These are phyloP conservation scores for Aspergillus intermedius DNA, from an alignment of 2,329 filamentous ascomycete species.

Conservation along the genomic window DNA sequence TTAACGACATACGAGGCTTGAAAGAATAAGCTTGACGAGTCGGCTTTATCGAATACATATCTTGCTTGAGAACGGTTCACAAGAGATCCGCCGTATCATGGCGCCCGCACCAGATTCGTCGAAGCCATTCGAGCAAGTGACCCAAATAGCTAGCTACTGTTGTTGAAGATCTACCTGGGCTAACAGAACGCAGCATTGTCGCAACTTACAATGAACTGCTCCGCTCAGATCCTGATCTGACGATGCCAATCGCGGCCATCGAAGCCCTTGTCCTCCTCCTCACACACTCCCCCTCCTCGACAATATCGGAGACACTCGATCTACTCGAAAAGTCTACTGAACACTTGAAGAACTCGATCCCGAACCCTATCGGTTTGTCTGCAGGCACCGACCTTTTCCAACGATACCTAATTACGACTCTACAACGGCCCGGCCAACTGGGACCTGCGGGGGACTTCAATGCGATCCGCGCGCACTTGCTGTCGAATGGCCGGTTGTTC, in stretches of 20 bases:
- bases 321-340: constrained; percentile 71
- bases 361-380: constrained; percentile 85
- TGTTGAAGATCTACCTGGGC: constrained; percentile 1
- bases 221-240: constrained; percentile 69
- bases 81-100: constrained; percentile 17
- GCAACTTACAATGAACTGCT: constrained; percentile 60
- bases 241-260: constrained; percentile 92
- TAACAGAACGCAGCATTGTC: constrained; percentile 48
- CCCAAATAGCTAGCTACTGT: background rate
- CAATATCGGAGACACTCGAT: constrained; percentile 89
- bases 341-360: constrained; percentile 68
- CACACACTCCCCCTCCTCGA: constrained; percentile 69
- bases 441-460: constrained; percentile 65
- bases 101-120: constrained; percentile 16
- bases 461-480: constrained; percentile 71
- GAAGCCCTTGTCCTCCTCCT: constrained; percentile 85
- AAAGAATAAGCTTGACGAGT: background rate
- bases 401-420: constrained; percentile 76
- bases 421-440: constrained; percentile 49
- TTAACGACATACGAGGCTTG: background rate
- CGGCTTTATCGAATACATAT: background rate
- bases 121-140: constrained; percentile 35
- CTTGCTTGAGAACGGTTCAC: background rate
- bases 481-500: constrained; percentile 81
- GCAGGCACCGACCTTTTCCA: constrained; percentile 95